Evolutionary conservation across 225 moss, liverwort and hornwort genomes (phyloP).

Genomic region (Physcomitrium patens): DNA sequence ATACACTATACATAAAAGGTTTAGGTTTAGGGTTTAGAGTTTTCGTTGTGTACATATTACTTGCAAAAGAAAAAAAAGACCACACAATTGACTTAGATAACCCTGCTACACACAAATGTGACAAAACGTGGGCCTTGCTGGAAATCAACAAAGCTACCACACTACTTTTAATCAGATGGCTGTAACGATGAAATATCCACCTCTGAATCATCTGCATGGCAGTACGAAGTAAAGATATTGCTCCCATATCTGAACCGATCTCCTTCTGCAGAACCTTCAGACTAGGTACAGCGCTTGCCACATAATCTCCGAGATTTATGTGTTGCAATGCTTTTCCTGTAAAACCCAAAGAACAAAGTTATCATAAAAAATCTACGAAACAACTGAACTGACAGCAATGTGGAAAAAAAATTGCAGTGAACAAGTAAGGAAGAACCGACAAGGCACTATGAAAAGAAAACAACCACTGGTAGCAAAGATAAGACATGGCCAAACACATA

Average conservation of each 20-base stretch:
- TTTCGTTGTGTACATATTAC: not conserved
- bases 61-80: slow-evolving; percentile 12
- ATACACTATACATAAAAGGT: not conserved
- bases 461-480: not conserved
- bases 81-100: slow-evolving; percentile 9
- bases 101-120: slow-evolving; percentile 1
- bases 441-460: not conserved
- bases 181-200: slow-evolving; percentile 39
- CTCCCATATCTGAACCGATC: slow-evolving; percentile 66
- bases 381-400: not conserved
- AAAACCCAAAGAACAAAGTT: slow-evolving; percentile 16
- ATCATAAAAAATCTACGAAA: not conserved
- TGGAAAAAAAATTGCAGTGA: not conserved
- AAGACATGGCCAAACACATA: slow-evolving; percentile 53
- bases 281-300: slow-evolving; percentile 72
- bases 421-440: not conserved
- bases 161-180: slow-evolving; percentile 10
- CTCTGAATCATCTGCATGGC: slow-evolving; percentile 84
- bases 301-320: slow-evolving; percentile 72
- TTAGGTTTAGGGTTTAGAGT: too few species aligned
- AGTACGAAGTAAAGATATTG: slow-evolving; percentile 62
- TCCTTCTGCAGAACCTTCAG: slow-evolving; percentile 64
- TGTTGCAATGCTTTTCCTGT: slow-evolving; percentile 79
- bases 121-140: slow-evolving; percentile 6
- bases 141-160: not conserved